These are phyloP conservation scores for Naganishia liquefaciens DNA, from an alignment of 1,284 basidiomycete genomes.

Conservation along the genomic window DNA sequence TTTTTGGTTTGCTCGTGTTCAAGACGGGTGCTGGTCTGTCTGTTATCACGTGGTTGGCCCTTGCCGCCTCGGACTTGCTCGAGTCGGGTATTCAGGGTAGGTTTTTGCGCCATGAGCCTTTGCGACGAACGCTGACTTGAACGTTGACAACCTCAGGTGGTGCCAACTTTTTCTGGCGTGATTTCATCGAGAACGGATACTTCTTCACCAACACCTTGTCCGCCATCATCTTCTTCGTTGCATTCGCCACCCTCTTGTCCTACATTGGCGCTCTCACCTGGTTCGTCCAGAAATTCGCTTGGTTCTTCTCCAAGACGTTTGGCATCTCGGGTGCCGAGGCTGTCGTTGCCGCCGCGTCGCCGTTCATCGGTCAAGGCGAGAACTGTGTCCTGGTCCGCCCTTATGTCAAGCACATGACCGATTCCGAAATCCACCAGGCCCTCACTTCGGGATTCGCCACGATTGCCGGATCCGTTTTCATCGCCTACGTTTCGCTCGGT, in stretches of 20 bases:
- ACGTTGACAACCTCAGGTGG: constrained; percentile 13
- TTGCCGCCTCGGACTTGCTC: constrained; percentile 71
- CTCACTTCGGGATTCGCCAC: constrained; percentile 87
- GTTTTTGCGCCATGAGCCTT: no score
- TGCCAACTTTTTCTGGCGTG: constrained; percentile 39
- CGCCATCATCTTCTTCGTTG: constrained; percentile 82
- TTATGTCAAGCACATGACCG: constrained; percentile 84
- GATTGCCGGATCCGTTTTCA: constrained; percentile 83
- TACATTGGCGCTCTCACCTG: constrained; percentile 77
- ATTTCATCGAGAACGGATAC: constrained; percentile 66
- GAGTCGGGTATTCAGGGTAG: constrained; percentile 33
- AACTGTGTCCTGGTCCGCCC: constrained; percentile 77
- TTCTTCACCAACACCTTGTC: constrained; percentile 73
- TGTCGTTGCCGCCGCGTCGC: constrained; percentile 84
- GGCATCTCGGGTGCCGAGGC: constrained; percentile 73
- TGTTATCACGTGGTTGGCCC: constrained; percentile 77
- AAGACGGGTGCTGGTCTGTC: constrained; percentile 75
- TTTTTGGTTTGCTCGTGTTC: constrained; percentile 79
- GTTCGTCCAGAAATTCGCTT: constrained; percentile 79
- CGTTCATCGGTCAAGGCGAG: constrained; percentile 87
- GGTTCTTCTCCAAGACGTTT: constrained; percentile 75
- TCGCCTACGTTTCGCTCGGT: constrained; percentile 79
- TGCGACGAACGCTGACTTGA: no score
- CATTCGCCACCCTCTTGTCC: constrained; percentile 76
- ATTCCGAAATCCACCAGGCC: constrained; percentile 80